Conservation (phyloP, 306 rosid species). For the Citrullus mucosospermus region DNA sequence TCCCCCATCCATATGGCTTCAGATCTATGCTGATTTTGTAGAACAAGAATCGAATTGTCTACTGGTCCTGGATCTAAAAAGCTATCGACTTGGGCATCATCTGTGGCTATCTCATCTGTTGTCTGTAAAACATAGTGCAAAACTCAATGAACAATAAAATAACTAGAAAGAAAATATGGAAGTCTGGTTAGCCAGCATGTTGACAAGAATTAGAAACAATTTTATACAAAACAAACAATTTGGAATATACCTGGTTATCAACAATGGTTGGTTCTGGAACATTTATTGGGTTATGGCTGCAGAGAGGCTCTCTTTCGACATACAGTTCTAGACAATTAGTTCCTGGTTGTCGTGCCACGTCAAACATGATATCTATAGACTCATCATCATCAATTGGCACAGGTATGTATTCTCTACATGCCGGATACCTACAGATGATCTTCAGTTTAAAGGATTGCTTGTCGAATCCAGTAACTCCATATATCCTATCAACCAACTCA, state of each 20-base stretch:
- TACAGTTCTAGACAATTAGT: constrained; percentile 16
- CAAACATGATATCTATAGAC: constrained; percentile 17
- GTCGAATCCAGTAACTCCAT: constrained; percentile 13
- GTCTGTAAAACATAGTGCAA: background rate
- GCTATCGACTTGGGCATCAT: constrained; percentile 9
- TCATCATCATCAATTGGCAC: constrained; percentile 17
- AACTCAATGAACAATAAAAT: background rate
- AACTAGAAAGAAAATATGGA: background rate
- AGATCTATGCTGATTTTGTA: constrained; percentile 15
- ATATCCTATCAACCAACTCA: constrained; percentile 14
- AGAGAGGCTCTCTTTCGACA: constrained; percentile 6
- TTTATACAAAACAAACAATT: background rate
- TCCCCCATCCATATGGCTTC: constrained; percentile 16
- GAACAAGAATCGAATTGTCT: constrained; percentile 10
- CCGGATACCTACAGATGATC: constrained; percentile 19
- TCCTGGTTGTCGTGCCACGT: constrained; percentile 15
- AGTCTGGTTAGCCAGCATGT: background rate
- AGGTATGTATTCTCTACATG: constrained; percentile 19
- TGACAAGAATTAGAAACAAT: background rate
- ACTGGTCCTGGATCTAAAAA: constrained; percentile 16
- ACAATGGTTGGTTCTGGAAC: background rate
- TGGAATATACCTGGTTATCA: constrained; percentile 8
- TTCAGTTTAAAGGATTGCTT: constrained; percentile 8
- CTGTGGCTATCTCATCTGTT: background rate
- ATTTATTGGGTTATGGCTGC: constrained; percentile 3